A percentile compares a stretch with the other conserved stretches of the same genome.
Evolutionary conservation across 768 basidiomycete genomes (phyloP).

Genomic region (Kwoniella sp.): DNA sequence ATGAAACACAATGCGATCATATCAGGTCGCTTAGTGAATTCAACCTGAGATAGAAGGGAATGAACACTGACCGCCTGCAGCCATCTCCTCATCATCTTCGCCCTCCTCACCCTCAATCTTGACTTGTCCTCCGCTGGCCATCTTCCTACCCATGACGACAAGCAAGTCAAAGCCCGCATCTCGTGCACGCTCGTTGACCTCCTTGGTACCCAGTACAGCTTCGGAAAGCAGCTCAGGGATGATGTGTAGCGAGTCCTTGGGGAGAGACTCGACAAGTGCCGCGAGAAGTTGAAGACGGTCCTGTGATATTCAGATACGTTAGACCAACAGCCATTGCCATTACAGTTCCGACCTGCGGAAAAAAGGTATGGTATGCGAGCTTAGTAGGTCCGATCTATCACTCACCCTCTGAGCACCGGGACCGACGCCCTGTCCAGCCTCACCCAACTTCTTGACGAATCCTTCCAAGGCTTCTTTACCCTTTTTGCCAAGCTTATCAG

Average conservation of each 20-base stretch:
- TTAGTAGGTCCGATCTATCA: background rate
- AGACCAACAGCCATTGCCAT: background rate
- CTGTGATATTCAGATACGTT: conserved; percentile 53
- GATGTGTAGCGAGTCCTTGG: conserved; percentile 72
- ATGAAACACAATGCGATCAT: too few relatives aligned
- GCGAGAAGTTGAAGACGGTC: conserved; percentile 80
- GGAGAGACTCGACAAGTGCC: conserved; percentile 68
- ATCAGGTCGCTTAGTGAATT: too few relatives aligned
- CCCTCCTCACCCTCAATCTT: conserved; percentile 74
- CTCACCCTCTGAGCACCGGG: conserved; percentile 84
- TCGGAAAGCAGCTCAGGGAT: conserved; percentile 90
- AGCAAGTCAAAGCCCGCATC: conserved; percentile 86
- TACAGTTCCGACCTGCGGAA: background rate
- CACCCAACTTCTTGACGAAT: conserved; percentile 69
- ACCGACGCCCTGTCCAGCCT: conserved; percentile 66
- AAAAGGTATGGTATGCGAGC: background rate
- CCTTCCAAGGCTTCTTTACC: conserved; percentile 58
- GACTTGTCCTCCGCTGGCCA: conserved; percentile 82
- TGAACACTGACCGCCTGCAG: conserved; percentile 32
- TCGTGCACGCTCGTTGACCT: conserved; percentile 90
- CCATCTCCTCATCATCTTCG: conserved; percentile 58
- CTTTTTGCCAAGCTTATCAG: conserved; percentile 60
- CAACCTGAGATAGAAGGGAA: too few relatives aligned
- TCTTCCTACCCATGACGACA: conserved; percentile 87
- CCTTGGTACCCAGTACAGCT: conserved; percentile 91